Evolutionary conservation across 345 rosid genomes (phyloP).

Genomic region (Arabis hirsuta): DNA sequence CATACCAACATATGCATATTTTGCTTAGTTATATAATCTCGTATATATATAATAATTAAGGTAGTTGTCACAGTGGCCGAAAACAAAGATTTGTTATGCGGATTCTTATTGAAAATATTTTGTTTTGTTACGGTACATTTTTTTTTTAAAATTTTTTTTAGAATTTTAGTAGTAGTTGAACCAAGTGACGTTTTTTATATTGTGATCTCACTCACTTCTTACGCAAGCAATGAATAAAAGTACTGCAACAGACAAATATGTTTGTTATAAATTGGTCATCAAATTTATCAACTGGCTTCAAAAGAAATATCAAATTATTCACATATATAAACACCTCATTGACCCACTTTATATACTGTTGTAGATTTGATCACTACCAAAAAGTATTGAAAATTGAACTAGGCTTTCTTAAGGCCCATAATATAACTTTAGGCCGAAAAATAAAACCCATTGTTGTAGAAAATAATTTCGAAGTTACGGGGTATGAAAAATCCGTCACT

Average conservation of each 20-base stretch:
- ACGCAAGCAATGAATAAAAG: constrained; percentile 39
- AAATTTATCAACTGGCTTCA: constrained; percentile 7
- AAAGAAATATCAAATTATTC: constrained; percentile 5
- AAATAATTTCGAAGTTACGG: background rate
- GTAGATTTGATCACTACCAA: background rate
- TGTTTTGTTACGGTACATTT: background rate
- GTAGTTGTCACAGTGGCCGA: too few species aligned
- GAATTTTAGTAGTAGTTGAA: constrained; percentile 35
- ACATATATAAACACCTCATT: background rate
- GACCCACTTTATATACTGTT: background rate
- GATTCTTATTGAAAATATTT: background rate
- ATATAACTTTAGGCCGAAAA: background rate
- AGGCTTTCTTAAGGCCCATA: constrained; percentile 28
- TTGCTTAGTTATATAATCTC: too few species aligned
- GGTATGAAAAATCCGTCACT: background rate
- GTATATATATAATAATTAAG: too few species aligned
- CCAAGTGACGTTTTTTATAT: constrained; percentile 14
- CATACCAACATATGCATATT: too few species aligned
- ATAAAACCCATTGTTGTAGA: background rate
- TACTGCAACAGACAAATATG: constrained; percentile 41
- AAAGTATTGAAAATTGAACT: background rate
- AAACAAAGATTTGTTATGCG: too few species aligned
- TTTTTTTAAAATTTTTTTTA: background rate
- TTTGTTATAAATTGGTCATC: constrained; percentile 34
- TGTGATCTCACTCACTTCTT: constrained; percentile 21